phyloP scores from a whole-genome alignment of 805 yeast genomes.

The Ogataea trehaloabstinens region DNA sequence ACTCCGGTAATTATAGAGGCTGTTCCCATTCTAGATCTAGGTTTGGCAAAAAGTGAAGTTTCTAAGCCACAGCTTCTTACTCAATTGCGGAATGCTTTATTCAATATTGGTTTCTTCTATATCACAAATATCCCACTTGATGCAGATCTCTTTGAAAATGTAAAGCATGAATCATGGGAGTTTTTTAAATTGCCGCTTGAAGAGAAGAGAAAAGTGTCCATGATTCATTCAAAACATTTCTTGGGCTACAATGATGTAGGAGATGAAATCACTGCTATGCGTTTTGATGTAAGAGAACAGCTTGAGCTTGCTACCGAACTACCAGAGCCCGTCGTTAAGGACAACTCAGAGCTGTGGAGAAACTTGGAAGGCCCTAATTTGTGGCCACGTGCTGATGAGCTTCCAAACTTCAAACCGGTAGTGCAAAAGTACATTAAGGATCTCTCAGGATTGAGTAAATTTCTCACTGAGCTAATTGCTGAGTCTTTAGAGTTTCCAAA shows the following conservation, averaged over 20 bases:
- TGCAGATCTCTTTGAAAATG: conserved; percentile 26
- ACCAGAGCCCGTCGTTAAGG: conserved; percentile 35
- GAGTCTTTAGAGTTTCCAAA: conserved; percentile 52
- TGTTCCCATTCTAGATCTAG: conserved; percentile 46
- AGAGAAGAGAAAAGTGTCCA: conserved; percentile 45
- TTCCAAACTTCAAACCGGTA: conserved; percentile 43
- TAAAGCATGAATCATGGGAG: conserved; percentile 38
- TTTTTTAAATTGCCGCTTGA: conserved; percentile 46
- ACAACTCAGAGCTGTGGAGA: conserved; percentile 36
- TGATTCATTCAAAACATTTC: conserved; percentile 57
- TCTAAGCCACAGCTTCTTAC: conserved; percentile 43
- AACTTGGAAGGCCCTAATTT: conserved; percentile 57
- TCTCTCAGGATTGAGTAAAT: conserved; percentile 43
- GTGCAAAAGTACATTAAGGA: conserved; percentile 43
- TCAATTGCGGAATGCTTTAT: conserved; percentile 44
- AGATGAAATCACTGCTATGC: conserved; percentile 53
- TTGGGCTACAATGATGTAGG: conserved; percentile 57
- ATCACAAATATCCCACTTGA: conserved; percentile 42
- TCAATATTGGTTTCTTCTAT: conserved; percentile 55
- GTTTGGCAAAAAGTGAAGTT: conserved; percentile 38
- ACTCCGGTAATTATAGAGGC: background rate
- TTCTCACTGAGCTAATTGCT: conserved; percentile 46
- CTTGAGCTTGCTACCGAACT: conserved; percentile 56
- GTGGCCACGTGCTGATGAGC: conserved; percentile 44
- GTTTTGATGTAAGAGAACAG: conserved; percentile 61